Evolutionary conservation across 2,329 filamentous ascomycete species (phyloP), one percentile per base, ranked within the genome.

Genomic region (Paecilomyces sp.): DNA sequence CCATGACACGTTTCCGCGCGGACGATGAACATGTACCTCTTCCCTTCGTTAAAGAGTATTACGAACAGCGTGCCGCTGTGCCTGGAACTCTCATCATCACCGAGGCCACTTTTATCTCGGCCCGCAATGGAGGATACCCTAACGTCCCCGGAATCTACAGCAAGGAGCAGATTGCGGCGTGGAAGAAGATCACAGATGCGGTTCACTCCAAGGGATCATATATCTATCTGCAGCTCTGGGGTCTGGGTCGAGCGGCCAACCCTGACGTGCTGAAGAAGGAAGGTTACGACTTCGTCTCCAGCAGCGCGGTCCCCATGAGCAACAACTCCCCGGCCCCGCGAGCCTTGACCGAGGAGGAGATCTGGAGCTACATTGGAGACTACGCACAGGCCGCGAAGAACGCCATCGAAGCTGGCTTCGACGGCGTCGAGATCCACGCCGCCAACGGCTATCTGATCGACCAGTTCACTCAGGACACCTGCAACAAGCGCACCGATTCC

Each of bases 391-490:
- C 54, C 11, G 57, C 54, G 11, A 56, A 52, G 22, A 54, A 51
- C 54, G 57, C 57, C 24, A 77, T 91, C 3, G 76, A 84, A 64
- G 87, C 86, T 2, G 91, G 90, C 0, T 83, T 92, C 57, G 90
- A 95, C 70, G 81, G 86, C 3, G 87, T 94, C 61, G 90, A 94
- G 72, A 83, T 94, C 47, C 90, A 93, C 76, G 83, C 81, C 61
- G 90, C 89, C 0, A 89, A 93, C 69, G 90, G 90, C 1, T 93
- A 92, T 68, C 81, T 94, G 0, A 75, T 92, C 1, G 84, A 88
- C 67, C 72, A 79, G 6, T 93, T 93, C 77, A 62, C 91, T 4
- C 86, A 84, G 1, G 88, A 89, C 0, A 82, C 83, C 1, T 82
- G 81, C 25, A 93, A 93, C 74, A 76, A 82, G 60, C 82, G 90